Percentiles rank a stretch among this genome's conserved stretches.
Evolutionary conservation across 1,139 yeast species (phyloP).

Genomic region (Taphrina wiesneri): DNA sequence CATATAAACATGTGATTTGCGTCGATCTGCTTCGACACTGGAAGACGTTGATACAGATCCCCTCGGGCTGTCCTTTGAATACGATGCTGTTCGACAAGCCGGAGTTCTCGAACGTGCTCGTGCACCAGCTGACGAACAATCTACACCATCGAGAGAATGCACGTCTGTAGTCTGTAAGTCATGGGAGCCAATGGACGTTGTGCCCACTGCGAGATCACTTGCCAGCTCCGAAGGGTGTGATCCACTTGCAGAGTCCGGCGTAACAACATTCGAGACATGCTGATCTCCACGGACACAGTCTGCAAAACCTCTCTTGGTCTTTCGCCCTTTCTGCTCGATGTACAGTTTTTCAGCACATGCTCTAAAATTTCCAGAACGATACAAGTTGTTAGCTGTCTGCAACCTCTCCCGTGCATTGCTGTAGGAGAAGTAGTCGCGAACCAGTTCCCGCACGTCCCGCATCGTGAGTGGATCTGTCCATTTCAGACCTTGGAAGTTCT

Average conservation of each 20-base stretch:
- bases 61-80: too few species aligned
- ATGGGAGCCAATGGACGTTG: too few species aligned
- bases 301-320: neutral
- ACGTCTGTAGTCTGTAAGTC: too few species aligned
- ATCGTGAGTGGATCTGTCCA: neutral
- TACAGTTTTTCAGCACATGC: slow-evolving; percentile 2
- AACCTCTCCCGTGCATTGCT: neutral
- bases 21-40: neutral
- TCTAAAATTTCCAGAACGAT: neutral
- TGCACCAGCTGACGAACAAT: too few species aligned
- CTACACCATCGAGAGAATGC: too few species aligned
- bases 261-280: neutral
- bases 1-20: neutral
- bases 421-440: neutral
- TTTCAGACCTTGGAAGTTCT: slow-evolving; percentile 1
- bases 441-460: neutral
- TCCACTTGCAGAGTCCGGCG: neutral
- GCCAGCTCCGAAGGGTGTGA: neutral
- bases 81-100: neutral
- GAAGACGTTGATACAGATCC: neutral
- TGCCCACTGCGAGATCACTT: too few species aligned
- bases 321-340: neutral
- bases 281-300: neutral
- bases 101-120: too few species aligned
- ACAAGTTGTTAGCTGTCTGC: neutral